Evolutionary conservation across 768 basidiomycete species (phyloP), one percentile per base, ranked within the genome.

Genomic region (Boletus pseudo-olivaceus): DNA sequence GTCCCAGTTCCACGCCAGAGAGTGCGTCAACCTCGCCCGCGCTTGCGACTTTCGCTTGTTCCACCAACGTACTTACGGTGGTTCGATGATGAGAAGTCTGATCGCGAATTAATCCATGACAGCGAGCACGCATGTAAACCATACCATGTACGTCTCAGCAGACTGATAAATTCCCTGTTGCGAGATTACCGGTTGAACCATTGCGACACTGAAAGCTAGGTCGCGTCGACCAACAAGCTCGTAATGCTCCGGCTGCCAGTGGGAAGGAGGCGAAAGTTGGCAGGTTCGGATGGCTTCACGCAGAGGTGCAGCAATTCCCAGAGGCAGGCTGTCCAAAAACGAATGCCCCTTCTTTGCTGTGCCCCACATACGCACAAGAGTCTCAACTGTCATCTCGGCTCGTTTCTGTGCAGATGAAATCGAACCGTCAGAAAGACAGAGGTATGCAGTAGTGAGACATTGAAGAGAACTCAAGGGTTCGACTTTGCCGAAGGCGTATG

Each of bases 271-370:
- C 0, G 84, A 79, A 7, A 88, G 70, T 65, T 96, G 93, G 56
- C 91, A 93, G 9, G 87, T 84, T 56, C 92, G 74, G n/a, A 88
- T 76, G 1, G 89, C 90, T 67, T 98, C 97, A 49, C 87, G 75
- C 5, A 98, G 72, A 2, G 96, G 95, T 0, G 85, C 79, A 2
- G 85, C 81, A 29, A 90, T 75, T 1, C 90, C 89, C 11, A 90
- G 66, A 1, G 90, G 84, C 17, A 93, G 67, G 19, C 72, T 70
- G 51, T 80, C 75, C 39, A 90, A 61, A 47, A 84, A 76, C 12
- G 78, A 74, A 7, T 72, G 65, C 4, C 78, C 79, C 23, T 78
- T 69, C 7, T 75, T 67, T 7, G 76, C 71, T 7, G 71, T 63
- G 14, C 67, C 65, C 58, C 63, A 66, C 51, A 62, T 69, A 3